Base-by-base conservation (phyloP, 768 basidiomycete species). In the Boletus speciosus region DNA sequence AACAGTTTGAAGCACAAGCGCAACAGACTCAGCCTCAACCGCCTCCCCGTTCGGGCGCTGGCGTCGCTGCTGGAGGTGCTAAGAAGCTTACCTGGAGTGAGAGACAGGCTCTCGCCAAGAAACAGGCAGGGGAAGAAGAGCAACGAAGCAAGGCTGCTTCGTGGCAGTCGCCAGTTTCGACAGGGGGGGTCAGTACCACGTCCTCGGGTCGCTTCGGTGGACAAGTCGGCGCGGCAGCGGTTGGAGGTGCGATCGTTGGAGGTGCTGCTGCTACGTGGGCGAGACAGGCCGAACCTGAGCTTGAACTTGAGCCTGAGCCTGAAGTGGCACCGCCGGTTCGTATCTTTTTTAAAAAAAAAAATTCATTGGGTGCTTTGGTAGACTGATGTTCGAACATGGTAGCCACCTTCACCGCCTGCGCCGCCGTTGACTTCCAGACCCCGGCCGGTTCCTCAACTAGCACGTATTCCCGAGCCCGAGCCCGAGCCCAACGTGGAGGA, bases 31-130 rank as follows among this genome's bases (percentile, higher is more conserved):
- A 60, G 11, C 70, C 16, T n/a, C 72, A n/a, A 55, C 72, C 61
- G 62, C n/a, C 59, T 63, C 8, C 58, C 53, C 52, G 57, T 66
- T 27, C 57, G 60, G 11, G 64, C 27, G 25, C 49, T 23, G 50
- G 43, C 34, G 16, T 54, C 8, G 11, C 47, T 19, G 38, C 56
- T 4, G 73, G 73, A 21, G 81, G 78, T 1, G 54, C 75, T 1
- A 90, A 90, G 75, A 95, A 93, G 69, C 69, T 96, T 57, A 96
- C 95, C 0, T 98, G 96, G 96, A 88, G 82, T 54, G 90, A 98
- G 68, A 79, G 95, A 21, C 95, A 98, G 66, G 93, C 90, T 0
- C 74, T 86, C n/a, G 88, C 93, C 1, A 95, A 94, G 77, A 86
- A 87, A 66, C 89, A 92, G 61, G 76, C 79, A 15, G 90, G 86